Evolutionary conservation across 352 stramenopile genomes (phyloP), one percentile per base, ranked within the genome.

Genomic region (Pythium aphanidermatum): DNA sequence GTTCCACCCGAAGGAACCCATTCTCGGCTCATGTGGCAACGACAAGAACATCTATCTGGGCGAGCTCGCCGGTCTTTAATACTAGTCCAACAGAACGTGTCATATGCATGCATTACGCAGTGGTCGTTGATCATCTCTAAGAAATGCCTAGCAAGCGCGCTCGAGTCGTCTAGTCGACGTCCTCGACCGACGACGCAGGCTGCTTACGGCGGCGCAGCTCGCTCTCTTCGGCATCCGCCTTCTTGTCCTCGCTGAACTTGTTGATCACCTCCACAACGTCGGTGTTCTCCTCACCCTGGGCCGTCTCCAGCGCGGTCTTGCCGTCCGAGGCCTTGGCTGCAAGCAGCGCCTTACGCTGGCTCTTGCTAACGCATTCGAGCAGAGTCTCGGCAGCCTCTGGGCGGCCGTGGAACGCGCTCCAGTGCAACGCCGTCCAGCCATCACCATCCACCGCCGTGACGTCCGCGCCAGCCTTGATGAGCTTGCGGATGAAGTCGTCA

Each of bases 21-120:
- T 95, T 41, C 63, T 95, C 28, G 81, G 79, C 38, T 95, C 83
- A 10, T 90, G 82, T 55, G 73, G 77, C 48, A 84, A 73, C 49
- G 83, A 95, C 75, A 92, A 93, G 66, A 85, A 60, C 55, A 86
- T 92, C 52, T 90, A 82, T 72, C 60, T 92, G 24, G 81, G 80
- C 43, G 81, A 92, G 52, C 67, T 92, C 21, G 63, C 68, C 1
- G 56, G 51, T 6, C 19, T 58, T 46, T 47, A 46, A 38, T 34
- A 48, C 19, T 14, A 13, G 24, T 29, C 4, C 19, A 29, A 35
- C 26, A 27, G 20, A 13, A 37, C 29, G 24, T 32, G 27, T 37
- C 13, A 13, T 19, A 37, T 5, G 29, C 29, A 34, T 14, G 29
- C 29, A 34, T 34, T 11, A 11, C 10, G 14, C 14, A 14, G 11